Evolutionary conservation across 225 moss, liverwort and hornwort species (phyloP), one percentile per base, ranked within the genome.

Genomic region (Asterella californica): DNA sequence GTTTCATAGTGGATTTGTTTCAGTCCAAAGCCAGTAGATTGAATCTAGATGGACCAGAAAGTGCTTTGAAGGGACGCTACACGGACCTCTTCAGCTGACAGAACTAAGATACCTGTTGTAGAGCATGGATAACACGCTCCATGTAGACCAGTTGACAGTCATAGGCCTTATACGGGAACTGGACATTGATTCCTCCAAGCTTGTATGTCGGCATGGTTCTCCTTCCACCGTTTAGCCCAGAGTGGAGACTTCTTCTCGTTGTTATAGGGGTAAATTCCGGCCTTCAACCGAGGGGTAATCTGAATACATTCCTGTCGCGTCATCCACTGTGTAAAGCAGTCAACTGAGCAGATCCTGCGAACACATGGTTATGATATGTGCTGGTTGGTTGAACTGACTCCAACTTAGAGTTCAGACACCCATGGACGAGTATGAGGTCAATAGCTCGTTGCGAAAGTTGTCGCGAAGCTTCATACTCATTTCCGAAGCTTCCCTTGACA

Each of bases 81-180:
- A 30, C 30, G 2, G 1, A 36, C 25, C 48, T 24, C 2, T 71
- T 21, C 24, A 74, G 46, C 52, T 18, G 30, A 12, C 46, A 19
- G 1, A 74, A 18, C 19, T 7, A 53, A 12, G 55, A 47, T 76
- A 96, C 96, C 94, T 95, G 86, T 81, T 93, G 94, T 49, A 99
- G 93, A 72, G 93, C 89, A 78, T 89, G 88, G 66, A 99, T 95
- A 68, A 99, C 94, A 72, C 91, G 94, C 75, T 91, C 97, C 97
- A 99, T 99, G 81, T 99, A 99, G 33, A 99, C 93, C 34, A 99
- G 91, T 83, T 99, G 97, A 82, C 95, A 99, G 76, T 99, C 97
- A 81, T 99, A 99, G n/a, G 97, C 97, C 88, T 91, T 77, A 78
- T 93, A 92, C 12, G 97, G 97, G 70, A 99, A 99, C 73, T 93